A percentile compares a stretch with the other conserved stretches of the same genome.
Evolutionary conservation across 306 rosid species (phyloP).

Genomic region (Pueraria montana): DNA sequence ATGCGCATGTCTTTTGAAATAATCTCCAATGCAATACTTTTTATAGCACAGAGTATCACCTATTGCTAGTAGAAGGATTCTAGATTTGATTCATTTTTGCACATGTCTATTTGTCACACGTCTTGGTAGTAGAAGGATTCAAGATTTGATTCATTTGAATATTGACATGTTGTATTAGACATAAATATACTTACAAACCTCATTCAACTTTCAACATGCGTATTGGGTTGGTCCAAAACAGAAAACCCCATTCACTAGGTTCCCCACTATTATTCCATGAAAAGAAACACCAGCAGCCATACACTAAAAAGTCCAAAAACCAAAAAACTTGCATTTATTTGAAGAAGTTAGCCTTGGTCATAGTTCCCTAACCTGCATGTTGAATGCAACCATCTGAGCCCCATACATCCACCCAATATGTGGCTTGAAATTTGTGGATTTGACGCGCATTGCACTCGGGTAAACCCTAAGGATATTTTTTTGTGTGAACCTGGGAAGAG

Average conservation of each 20-base stretch:
- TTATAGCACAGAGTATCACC: not conserved
- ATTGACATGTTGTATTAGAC: not conserved
- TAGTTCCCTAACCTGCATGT: constrained; percentile 87
- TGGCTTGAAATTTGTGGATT: constrained; percentile 88
- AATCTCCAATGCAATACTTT: not conserved
- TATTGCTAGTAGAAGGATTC: constrained; percentile 5
- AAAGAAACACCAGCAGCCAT: not conserved
- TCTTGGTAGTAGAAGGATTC: constrained; percentile 1
- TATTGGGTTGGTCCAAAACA: constrained; percentile 11
- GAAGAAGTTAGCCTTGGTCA: constrained; percentile 21
- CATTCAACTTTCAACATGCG: not conserved
- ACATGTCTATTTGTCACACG: no score
- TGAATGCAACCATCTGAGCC: constrained; percentile 97
- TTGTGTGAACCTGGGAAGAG: constrained; percentile 79
- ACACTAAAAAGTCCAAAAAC: not conserved
- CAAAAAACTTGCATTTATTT: not conserved
- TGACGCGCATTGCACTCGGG: constrained; percentile 81
- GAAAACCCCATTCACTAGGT: no score
- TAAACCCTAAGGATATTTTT: constrained; percentile 81
- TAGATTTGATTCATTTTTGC: constrained; percentile 16
- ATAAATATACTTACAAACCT: not conserved
- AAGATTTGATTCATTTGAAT: constrained; percentile 25
- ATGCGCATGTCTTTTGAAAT: not conserved
- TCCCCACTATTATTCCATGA: not conserved
- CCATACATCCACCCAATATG: constrained; percentile 94